Evolutionary conservation across 1,139 yeast species (phyloP), one percentile per base, ranked within the genome.

Genomic region (Diutina scorzettiae): DNA sequence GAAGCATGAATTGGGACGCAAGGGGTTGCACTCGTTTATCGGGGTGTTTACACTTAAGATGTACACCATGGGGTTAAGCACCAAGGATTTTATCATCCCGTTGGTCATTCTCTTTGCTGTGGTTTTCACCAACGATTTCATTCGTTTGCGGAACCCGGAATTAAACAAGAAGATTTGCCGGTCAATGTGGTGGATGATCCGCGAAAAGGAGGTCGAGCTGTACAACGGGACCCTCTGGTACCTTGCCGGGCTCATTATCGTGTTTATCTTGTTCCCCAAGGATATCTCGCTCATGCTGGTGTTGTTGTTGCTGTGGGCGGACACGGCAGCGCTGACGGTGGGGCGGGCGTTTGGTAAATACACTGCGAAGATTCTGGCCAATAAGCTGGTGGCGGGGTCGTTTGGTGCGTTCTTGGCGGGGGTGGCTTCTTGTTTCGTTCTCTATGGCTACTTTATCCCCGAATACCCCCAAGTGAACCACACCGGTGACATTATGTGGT

Each of bases 291-390:
- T 89, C 21, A 69, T 87, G 66, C 71, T 95, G 23, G 77, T 86
- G 7, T 66, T 87, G 49, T 65, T 91, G 44, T 71, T 91, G 49
- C 83, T 96, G 56, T 91, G 97, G 97, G 89, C 95, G 9, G 98
- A 91, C 57, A 87, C 97, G 8, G 93, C 97, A 5, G 98, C 98
- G 2, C 85, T 96, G 3, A 85, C 96, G 1, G 61, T 89, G 53
- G 98, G 97, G 19, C 72, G 97, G 50, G 73, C 72, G 43, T 49
- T 41, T 28, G 52, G 52, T 20, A 43, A 82, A 52, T 71, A 82
- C 51, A 86, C 96, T 5, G 95, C 95, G 36, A 78, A 79, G 55
- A 60, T 89, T 30, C 70, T 81, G 8, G 64, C 71, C 44, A 76
- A 78, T 46, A 91, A 91, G 59, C 82, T 95, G 1, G 64, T 91